Evolutionary conservation across 768 basidiomycete species (phyloP).

Genomic region (Auricularia auricula-judae): DNA sequence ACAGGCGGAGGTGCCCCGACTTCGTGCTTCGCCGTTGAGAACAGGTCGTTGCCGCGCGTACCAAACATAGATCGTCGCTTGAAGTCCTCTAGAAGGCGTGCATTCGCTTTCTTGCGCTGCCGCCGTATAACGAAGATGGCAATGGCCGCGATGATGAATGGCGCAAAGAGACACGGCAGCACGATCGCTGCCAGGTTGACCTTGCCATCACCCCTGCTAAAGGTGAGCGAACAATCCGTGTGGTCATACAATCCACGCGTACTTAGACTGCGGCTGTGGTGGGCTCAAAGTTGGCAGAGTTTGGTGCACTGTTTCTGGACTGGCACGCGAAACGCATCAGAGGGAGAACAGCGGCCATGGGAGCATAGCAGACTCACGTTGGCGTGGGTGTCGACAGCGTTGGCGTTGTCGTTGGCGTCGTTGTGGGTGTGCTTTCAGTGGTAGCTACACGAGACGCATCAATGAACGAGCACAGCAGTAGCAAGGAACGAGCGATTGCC

Average conservation of each 20-base stretch:
- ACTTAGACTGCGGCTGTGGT: too few relatives aligned
- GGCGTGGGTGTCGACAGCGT: not conserved
- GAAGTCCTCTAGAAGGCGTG: not conserved
- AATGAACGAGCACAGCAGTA: not conserved
- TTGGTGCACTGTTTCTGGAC: too few relatives aligned
- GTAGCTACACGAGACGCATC: not conserved
- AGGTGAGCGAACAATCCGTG: not conserved
- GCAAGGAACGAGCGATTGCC: not conserved
- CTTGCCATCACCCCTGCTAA: not conserved
- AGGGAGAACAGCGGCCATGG: not conserved
- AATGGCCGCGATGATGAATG: not conserved
- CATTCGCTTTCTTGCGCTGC: not conserved
- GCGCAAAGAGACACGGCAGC: not conserved
- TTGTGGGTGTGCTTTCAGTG: not conserved
- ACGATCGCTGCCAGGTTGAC: not conserved
- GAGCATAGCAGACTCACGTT: not conserved
- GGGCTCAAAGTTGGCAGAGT: too few relatives aligned
- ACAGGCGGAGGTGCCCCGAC: not conserved
- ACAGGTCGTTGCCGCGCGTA: not conserved
- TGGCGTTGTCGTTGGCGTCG: not conserved
- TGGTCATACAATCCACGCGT: not conserved
- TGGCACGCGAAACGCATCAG: not conserved
- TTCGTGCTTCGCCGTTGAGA: not conserved
- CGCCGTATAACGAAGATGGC: not conserved
- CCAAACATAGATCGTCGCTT: not conserved